Conservation (phyloP, 805 yeast species). For the Candida lessepsii region DNA sequence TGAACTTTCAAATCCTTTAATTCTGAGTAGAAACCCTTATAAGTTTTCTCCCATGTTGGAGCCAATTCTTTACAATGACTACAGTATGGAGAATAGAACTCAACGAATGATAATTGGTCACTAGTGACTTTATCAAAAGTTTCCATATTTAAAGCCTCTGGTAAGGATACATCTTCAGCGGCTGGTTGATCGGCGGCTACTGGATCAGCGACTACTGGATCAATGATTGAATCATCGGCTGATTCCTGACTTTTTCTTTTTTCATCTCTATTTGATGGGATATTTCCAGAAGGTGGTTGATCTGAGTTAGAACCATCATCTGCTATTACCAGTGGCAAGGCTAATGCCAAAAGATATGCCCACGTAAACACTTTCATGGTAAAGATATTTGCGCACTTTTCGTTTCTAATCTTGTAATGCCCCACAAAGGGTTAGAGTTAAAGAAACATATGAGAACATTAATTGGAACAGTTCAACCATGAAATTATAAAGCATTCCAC, state of each 20-base stretch:
- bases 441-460: too few species aligned
- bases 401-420: too few species aligned
- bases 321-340: not conserved
- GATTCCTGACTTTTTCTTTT: not conserved
- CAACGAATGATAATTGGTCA: constrained; percentile 69
- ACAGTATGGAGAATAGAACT: constrained; percentile 90
- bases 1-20: constrained; percentile 44
- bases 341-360: not conserved
- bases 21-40: constrained; percentile 46
- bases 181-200: too few species aligned
- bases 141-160: constrained; percentile 48
- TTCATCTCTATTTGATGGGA: not conserved
- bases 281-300: too few species aligned
- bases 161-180: constrained; percentile 29
- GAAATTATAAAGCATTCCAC: too few species aligned
- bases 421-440: too few species aligned
- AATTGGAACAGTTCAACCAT: too few species aligned
- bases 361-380: constrained; percentile 1
- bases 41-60: constrained; percentile 79
- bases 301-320: not conserved
- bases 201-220: too few species aligned
- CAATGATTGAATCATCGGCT: too few species aligned
- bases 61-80: constrained; percentile 75
- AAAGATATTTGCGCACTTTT: not conserved
- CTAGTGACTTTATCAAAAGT: constrained; percentile 51